Evolutionary conservation across 148 eudicot genomes (phyloP), one percentile per base, ranked within the genome.

Genomic region (Rhododendron molle): DNA sequence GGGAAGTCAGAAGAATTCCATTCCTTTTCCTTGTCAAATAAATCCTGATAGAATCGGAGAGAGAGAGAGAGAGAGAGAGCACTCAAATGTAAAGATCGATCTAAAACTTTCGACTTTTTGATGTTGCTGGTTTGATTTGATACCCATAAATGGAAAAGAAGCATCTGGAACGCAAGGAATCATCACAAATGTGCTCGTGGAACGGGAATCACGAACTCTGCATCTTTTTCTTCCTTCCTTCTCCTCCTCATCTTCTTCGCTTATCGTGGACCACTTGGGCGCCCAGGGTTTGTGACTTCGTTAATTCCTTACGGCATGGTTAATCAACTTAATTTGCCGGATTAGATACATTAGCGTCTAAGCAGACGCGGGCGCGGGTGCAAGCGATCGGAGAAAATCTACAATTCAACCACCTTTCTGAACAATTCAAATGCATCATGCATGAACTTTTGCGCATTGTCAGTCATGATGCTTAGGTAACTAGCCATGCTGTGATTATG

Each of bases 141-240:
- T 80, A 12, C n/a, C 83, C 49, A 36, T 36, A 21, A 40, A 16
- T 58, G 71, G 40, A 58, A 20, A 81, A 81, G 65, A 32, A 50
- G 52, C 5, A 50, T 58, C 21, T 54, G 72, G 71, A 56, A 81
- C 71, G 23, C 71, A 81, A 56, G 46, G 83, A 81, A 81, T 54
- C 83, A 81, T 56, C 47, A 36, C 83, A 56, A 56, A 56, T 80
- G 32, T 80, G 83, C 72, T 81, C 71, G 20, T 18, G 72, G 83
- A 81, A 58, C 36, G 49, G 49, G 36, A 52, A 38, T 81, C 72
- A 34, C 43, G 36, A 23, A 8, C 67, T 58, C 30, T 58, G 26
- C 72, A 20, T 10, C 44, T 32, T 80, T 50, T 32, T 1, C n/a
- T 13, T 78, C 44, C 8, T 40, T 6, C 44, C 44, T 20, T 4